phyloP scores from a whole-genome alignment of 2,329 filamentous ascomycete species.

The Sporothrix luriei region DNA sequence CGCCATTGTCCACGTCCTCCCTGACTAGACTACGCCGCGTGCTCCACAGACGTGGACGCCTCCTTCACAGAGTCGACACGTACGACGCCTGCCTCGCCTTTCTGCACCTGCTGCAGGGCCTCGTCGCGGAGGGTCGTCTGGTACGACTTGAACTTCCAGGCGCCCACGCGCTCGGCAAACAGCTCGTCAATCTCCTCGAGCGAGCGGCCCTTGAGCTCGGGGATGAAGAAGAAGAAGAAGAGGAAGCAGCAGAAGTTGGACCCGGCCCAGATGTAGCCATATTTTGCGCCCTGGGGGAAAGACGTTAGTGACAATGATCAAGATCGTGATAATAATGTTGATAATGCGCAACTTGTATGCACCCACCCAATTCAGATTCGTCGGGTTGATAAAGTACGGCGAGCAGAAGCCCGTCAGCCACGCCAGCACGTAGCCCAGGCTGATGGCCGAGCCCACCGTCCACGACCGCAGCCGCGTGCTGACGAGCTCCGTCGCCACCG shows the following conservation, averaged over 20 bases:
- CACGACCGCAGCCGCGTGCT: slow-evolving; percentile 50
- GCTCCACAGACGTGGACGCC: not conserved
- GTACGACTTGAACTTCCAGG: slow-evolving; percentile 41
- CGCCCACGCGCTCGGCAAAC: slow-evolving; percentile 39
- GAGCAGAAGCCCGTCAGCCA: slow-evolving; percentile 50
- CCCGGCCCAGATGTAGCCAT: slow-evolving; percentile 50
- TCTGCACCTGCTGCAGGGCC: slow-evolving; percentile 38
- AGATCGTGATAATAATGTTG: too few relatives aligned
- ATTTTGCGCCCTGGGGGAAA: slow-evolving; percentile 45
- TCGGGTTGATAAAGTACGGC: slow-evolving; percentile 53
- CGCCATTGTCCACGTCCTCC: not conserved
- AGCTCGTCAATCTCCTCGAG: slow-evolving; percentile 44
- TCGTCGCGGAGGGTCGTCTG: slow-evolving; percentile 39
- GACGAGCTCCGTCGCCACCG: slow-evolving; percentile 49
- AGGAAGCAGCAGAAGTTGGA: slow-evolving; percentile 41
- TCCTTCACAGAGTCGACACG: not conserved
- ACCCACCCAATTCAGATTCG: slow-evolving; percentile 46
- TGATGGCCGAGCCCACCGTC: slow-evolving; percentile 54
- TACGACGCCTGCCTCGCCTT: slow-evolving; percentile 6
- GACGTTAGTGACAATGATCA: too few relatives aligned
- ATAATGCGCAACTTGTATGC: too few relatives aligned
- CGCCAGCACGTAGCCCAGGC: slow-evolving; percentile 47
- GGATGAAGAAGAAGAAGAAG: slow-evolving; percentile 42
- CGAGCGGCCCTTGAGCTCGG: slow-evolving; percentile 42
- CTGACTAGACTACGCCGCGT: not conserved